A percentile compares a stretch with the other conserved stretches of the same genome.
These are phyloP conservation scores for Corylus americana DNA, from an alignment of 306 rosid species.

Conservation along the genomic window DNA sequence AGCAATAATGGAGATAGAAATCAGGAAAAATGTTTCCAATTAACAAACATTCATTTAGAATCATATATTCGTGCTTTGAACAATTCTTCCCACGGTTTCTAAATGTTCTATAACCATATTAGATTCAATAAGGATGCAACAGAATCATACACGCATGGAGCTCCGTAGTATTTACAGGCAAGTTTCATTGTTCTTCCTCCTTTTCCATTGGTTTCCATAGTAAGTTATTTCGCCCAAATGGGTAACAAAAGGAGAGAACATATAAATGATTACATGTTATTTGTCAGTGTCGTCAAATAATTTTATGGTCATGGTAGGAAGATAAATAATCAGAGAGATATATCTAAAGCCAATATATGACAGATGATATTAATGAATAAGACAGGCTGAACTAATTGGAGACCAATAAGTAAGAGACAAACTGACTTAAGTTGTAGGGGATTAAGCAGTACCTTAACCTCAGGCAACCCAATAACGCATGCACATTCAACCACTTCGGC, in stretches of 20 bases:
- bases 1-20: neutral
- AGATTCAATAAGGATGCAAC: neutral
- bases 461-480: constrained; percentile 91
- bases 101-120: neutral
- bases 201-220: no score
- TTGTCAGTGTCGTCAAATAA: neutral
- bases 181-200: no score
- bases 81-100: neutral
- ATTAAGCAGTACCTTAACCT: constrained; percentile 64
- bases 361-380: neutral
- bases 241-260: no score
- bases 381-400: constrained; percentile 4
- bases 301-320: neutral
- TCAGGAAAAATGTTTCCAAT: neutral
- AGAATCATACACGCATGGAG: neutral
- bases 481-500: constrained; percentile 97
- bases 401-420: constrained; percentile 14
- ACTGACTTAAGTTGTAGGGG: constrained; percentile 2
- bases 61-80: neutral
- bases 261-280: neutral
- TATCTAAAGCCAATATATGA: neutral
- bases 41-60: neutral
- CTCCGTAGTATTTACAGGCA: no score
- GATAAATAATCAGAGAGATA: neutral
- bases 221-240: no score